Base-by-base conservation (phyloP, 805 yeast species). In the Saturnispora dispora region DNA sequence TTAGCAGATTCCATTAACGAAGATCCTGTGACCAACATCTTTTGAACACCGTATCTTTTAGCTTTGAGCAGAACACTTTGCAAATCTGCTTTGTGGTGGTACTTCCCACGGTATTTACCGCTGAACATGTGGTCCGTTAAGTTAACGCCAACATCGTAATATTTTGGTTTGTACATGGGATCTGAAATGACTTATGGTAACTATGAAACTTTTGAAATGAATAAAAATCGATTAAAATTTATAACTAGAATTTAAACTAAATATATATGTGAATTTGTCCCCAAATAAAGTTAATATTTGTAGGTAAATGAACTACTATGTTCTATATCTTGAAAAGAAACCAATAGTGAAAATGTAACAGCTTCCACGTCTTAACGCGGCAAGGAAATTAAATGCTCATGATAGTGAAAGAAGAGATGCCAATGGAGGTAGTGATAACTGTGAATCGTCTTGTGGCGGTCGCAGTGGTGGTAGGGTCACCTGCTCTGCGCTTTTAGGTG, bases 51-150 rank as follows among this genome's bases (percentile, higher is more conserved):
- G 57, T 79, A 76, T 5, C 72, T 64, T 47, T 72, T 71, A 0
- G 96, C 95, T 43, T 96, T 74, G 5, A 72, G 62, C 5, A 93
- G 66, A 1, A 93, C 86, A 6, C 73, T 70, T 13, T 69, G 71
- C 3, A 87, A 64, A 65, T 93, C 99, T 2, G 75, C 58, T 2
- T 76, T 75, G 62, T 91, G 98, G 42, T 73, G 74, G 28, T 80
- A 77, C 7, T 52, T 50, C 13, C 84, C 89, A 55, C 88, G 77
- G 62, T 93, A 93, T 8, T 66, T 55, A 1, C 99, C 99, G 46
- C 73, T 75, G 64, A 87, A 93, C 93, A 90, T 93, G 4, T 79
- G 72, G 64, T 91, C 99, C 0, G 96, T 84, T 61, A 91, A 74
- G 63, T 91, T 91, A 59, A 88, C 86, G 1, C 67, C 70, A 13